Percentiles rank a stretch among this genome's conserved stretches.
Conservation (phyloP, 2,329 filamentous ascomycete species). For the Dryadomyces quercus-mongolicae region DNA sequence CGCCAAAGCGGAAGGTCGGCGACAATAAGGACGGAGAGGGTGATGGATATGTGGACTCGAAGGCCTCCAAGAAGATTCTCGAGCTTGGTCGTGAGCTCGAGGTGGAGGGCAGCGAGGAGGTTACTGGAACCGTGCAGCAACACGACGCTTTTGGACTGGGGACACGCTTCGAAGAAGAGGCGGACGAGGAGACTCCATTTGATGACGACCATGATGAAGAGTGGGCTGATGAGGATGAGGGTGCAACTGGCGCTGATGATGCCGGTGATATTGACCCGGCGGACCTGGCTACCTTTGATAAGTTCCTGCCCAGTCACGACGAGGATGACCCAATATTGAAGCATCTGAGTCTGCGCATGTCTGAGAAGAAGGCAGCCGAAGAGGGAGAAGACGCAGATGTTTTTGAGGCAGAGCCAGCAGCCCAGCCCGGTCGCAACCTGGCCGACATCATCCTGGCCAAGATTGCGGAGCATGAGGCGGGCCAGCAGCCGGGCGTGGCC, state of each 20-base stretch:
- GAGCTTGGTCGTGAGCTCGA: slow-evolving; percentile 79
- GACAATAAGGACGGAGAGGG: slow-evolving; percentile 47
- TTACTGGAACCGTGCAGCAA: neutral
- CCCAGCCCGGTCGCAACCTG: slow-evolving; percentile 51
- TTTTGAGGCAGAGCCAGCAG: slow-evolving; percentile 18
- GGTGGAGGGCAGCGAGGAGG: slow-evolving; percentile 53
- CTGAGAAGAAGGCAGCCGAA: neutral
- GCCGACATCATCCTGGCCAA: slow-evolving; percentile 89
- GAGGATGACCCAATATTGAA: slow-evolving; percentile 63
- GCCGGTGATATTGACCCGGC: slow-evolving; percentile 76
- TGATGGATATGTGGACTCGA: slow-evolving; percentile 71
- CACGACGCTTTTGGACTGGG: slow-evolving; percentile 1
- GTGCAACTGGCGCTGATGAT: slow-evolving; percentile 61
- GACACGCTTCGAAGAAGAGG: slow-evolving; percentile 22
- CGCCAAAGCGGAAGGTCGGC: slow-evolving; percentile 55
- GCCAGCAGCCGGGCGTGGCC: neutral
- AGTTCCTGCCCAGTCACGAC: slow-evolving; percentile 64
- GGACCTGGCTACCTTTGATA: slow-evolving; percentile 83
- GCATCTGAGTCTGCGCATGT: slow-evolving; percentile 24
- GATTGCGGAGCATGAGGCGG: slow-evolving; percentile 80
- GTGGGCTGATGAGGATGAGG: slow-evolving; percentile 70
- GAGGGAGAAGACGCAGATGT: slow-evolving; percentile 32
- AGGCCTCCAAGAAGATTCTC: slow-evolving; percentile 46
- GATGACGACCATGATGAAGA: slow-evolving; percentile 46
- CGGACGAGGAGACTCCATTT: slow-evolving; percentile 25